Evolutionary conservation across 2,329 filamentous ascomycete species (phyloP).

Genomic region (Beauveria bassiana): DNA sequence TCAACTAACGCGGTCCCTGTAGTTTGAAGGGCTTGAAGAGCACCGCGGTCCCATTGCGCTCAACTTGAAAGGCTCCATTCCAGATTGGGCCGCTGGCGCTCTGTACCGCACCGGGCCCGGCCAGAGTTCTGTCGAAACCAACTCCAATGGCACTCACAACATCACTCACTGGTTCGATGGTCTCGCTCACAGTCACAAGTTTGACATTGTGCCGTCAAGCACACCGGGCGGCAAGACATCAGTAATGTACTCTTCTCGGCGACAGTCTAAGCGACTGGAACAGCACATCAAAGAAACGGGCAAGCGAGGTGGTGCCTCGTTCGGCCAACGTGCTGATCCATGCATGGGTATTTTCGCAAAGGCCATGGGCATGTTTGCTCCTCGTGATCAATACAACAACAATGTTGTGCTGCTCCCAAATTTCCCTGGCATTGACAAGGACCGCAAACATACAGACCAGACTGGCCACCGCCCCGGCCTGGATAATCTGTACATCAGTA

Average conservation of each 20-base stretch:
- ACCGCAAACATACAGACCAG: slow-evolving; percentile 13
- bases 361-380: slow-evolving; percentile 52
- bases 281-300: slow-evolving; percentile 55
- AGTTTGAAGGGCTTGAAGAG: slow-evolving; percentile 64
- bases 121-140: slow-evolving; percentile 50
- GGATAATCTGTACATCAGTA: slow-evolving; percentile 45
- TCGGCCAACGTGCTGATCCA: slow-evolving; percentile 65
- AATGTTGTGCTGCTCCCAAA: slow-evolving; percentile 59
- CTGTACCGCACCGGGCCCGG: slow-evolving; percentile 72
- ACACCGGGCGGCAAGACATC: slow-evolving; percentile 19
- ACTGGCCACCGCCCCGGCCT: slow-evolving; percentile 31
- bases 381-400: slow-evolving; percentile 39
- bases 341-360: slow-evolving; percentile 69
- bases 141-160: slow-evolving; percentile 49
- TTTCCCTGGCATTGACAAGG: slow-evolving; percentile 46
- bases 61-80: slow-evolving; percentile 57
- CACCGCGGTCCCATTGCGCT: slow-evolving; percentile 58
- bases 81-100: slow-evolving; percentile 60
- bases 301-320: slow-evolving; percentile 48
- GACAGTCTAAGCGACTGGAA: slow-evolving; percentile 57
- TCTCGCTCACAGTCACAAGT: slow-evolving; percentile 62
- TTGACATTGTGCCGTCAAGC: slow-evolving; percentile 51
- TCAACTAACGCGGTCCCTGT: neutral
- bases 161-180: slow-evolving; percentile 78
- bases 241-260: slow-evolving; percentile 65